Percentiles rank a stretch among this genome's conserved stretches.
These are phyloP conservation scores for Streptanthus diversifolius DNA, from an alignment of 345 rosid species.

Conservation along the genomic window DNA sequence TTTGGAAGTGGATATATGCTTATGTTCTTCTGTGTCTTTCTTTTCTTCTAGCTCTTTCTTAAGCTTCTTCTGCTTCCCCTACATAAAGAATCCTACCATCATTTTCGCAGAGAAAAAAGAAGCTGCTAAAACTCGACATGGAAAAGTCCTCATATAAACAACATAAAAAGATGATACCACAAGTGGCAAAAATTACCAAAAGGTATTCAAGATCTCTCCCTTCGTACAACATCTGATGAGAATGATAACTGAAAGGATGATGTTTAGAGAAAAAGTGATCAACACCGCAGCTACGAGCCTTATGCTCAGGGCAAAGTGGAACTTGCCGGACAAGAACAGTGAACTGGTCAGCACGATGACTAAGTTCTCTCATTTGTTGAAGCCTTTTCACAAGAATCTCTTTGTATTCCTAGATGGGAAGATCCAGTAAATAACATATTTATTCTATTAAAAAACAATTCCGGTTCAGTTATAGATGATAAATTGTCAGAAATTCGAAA, in stretches of 20 bases:
- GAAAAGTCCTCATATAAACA: background rate
- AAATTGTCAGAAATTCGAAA: background rate
- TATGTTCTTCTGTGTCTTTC: conserved; percentile 35
- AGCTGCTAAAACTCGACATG: background rate
- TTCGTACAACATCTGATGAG: conserved; percentile 68
- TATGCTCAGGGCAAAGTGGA: conserved; percentile 62
- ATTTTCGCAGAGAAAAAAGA: background rate
- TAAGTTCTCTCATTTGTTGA: conserved; percentile 45
- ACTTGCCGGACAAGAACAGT: conserved; percentile 71
- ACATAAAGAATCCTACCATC: conserved; percentile 14
- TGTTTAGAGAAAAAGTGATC: conserved; percentile 79
- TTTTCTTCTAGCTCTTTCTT: conserved; percentile 47
- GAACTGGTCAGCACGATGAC: conserved; percentile 73
- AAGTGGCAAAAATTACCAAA: conserved; percentile 44
- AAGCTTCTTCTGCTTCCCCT: conserved; percentile 58
- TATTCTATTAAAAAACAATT: conserved; percentile 24
- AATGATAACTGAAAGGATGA: conserved; percentile 56
- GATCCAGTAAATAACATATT: conserved; percentile 31
- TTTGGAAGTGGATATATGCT: conserved; percentile 38
- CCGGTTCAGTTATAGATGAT: conserved; percentile 14
- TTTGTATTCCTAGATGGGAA: conserved; percentile 67
- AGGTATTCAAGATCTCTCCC: conserved; percentile 55
- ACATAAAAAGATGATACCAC: background rate
- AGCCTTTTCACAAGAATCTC: conserved; percentile 60
- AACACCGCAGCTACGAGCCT: conserved; percentile 55